Conservation (phyloP, 148 eudicot genomes). For the Chenopodium quinoa region DNA sequence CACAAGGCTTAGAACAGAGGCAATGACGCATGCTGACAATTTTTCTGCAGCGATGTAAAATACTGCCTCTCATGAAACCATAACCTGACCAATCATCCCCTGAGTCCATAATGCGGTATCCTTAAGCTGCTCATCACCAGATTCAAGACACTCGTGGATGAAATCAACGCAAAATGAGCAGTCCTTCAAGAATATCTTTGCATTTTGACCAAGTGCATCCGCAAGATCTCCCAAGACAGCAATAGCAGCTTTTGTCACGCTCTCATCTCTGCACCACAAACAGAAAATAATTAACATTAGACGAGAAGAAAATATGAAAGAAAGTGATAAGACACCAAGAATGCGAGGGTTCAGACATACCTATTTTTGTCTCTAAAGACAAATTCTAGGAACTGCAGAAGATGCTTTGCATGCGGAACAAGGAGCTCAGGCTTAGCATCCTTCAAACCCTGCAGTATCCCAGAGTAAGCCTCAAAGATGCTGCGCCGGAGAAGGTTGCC, state of each 20-base stretch:
- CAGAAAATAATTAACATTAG: background rate
- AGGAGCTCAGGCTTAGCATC: slow-evolving; percentile 56
- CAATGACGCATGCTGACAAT: slow-evolving; percentile 8
- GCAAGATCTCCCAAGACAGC: slow-evolving; percentile 74
- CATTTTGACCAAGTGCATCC: slow-evolving; percentile 60
- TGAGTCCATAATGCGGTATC: slow-evolving; percentile 67
- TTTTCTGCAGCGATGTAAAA: background rate
- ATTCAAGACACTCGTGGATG: slow-evolving; percentile 52
- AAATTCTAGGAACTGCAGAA: slow-evolving; percentile 61
- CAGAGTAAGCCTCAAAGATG: slow-evolving; percentile 83
- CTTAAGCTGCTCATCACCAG: slow-evolving; percentile 60
- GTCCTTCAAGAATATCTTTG: slow-evolving; percentile 44
- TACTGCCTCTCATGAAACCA: slow-evolving; percentile 28
- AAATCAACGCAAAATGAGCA: slow-evolving; percentile 42
- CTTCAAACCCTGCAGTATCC: slow-evolving; percentile 73
- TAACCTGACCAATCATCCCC: slow-evolving; percentile 57
- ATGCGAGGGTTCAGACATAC: slow-evolving; percentile 23
- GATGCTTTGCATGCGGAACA: slow-evolving; percentile 66
- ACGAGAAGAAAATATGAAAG: background rate
- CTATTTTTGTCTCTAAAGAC: slow-evolving; percentile 52
- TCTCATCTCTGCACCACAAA: slow-evolving; percentile 51
- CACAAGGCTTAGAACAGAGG: slow-evolving; percentile 17
- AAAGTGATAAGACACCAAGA: background rate
- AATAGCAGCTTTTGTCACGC: slow-evolving; percentile 60
- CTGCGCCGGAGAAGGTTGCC: slow-evolving; percentile 59